Evolutionary conservation across 2,329 filamentous ascomycete species (phyloP).

Genomic region (Fusarium sp.): DNA sequence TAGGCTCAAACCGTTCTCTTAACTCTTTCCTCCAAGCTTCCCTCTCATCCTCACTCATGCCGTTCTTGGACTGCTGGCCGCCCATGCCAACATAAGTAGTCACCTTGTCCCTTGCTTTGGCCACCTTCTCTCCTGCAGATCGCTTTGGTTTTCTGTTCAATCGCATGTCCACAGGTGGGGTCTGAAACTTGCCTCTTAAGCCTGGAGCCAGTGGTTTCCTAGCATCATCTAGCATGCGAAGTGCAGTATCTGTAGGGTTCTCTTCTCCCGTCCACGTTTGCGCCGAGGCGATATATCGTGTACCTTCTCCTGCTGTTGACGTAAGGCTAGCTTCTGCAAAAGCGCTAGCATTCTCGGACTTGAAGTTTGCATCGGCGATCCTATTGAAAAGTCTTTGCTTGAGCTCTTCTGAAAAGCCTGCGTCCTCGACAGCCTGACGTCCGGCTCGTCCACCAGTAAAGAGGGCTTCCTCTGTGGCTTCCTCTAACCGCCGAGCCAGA

Average conservation of each 20-base stretch:
- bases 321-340: constrained; percentile 64
- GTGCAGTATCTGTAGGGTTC: constrained; percentile 77
- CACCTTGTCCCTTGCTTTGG: constrained; percentile 70
- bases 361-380: constrained; percentile 68
- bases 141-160: constrained; percentile 57
- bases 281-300: constrained; percentile 75
- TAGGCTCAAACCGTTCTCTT: constrained; percentile 82
- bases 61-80: constrained; percentile 62
- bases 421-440: constrained; percentile 70
- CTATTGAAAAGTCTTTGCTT: constrained; percentile 70
- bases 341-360: constrained; percentile 62
- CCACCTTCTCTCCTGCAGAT: constrained; percentile 62
- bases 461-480: constrained; percentile 74
- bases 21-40: constrained; percentile 80
- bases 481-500: constrained; percentile 69
- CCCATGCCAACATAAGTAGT: constrained; percentile 65
- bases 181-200: constrained; percentile 61
- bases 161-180: constrained; percentile 67
- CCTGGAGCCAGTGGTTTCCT: constrained; percentile 74
- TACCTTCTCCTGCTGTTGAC: constrained; percentile 74
- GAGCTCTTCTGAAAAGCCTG: constrained; percentile 73
- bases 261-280: constrained; percentile 85
- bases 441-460: constrained; percentile 70
- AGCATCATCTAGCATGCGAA: constrained; percentile 88
- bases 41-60: constrained; percentile 77